Conservation (phyloP, 495 filamentous ascomycete species). For the Terfezia boudieri region DNA sequence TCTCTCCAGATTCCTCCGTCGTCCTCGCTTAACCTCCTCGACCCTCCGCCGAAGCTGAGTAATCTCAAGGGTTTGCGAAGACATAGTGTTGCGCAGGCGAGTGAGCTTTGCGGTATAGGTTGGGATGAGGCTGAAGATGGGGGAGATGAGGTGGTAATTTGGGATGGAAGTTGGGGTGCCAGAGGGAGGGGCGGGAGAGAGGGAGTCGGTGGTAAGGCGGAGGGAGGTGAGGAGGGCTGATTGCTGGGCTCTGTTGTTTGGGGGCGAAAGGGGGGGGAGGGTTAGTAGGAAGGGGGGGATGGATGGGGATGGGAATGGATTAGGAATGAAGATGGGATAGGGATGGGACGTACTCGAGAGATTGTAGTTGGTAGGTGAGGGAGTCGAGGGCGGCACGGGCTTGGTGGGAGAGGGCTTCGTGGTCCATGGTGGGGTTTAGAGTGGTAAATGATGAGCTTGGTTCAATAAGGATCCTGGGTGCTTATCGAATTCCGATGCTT, state of each 20-base stretch:
- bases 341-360: constrained; percentile 8
- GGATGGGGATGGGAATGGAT: not conserved
- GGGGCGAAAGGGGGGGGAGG: not conserved
- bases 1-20: constrained; percentile 6
- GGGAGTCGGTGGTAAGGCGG: constrained; percentile 9
- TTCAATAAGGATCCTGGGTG: too few relatives aligned
- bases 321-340: not conserved
- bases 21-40: constrained; percentile 8
- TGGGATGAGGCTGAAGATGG: not conserved
- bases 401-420: constrained; percentile 8
- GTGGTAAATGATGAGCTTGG: too few relatives aligned
- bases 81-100: constrained; percentile 11
- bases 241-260: constrained; percentile 8
- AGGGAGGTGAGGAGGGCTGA: constrained; percentile 11
- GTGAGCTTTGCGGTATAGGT: constrained; percentile 13
- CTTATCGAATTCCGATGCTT: too few relatives aligned
- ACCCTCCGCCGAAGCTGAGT: constrained; percentile 11
- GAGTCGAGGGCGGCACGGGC: constrained; percentile 11
- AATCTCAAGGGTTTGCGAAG: constrained; percentile 11
- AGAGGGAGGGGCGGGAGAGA: constrained; percentile 9
- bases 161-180: constrained; percentile 15
- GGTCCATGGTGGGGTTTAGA: constrained; percentile 3
- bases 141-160: constrained; percentile 1
- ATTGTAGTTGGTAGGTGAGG: constrained; percentile 12
- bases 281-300: not conserved